Evolutionary conservation across 1,139 yeast species (phyloP), one percentile per base, ranked within the genome.

Genomic region (Diutina neorugosa): DNA sequence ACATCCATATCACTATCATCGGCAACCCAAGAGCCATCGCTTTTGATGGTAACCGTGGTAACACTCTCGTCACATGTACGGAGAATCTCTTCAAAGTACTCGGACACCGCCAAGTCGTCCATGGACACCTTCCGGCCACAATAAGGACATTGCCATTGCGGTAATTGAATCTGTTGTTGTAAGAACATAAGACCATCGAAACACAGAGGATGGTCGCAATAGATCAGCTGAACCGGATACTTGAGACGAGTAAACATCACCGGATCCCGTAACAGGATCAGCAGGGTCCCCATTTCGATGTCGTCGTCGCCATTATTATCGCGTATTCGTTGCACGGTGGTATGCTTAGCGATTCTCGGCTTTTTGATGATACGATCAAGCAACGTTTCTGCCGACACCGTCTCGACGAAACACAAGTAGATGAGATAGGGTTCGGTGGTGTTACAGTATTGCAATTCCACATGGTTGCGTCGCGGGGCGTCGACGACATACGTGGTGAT

Each of bases 61-160:
- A 74, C 74, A 21, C 74, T 78, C 3, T 69, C 74, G 12, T 63
- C 61, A 0, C 81, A 78, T 4, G 62, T 58, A 1, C 68, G 60
- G 16, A 85, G 59, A 46, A 85, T 75, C 14, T 80, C 82, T 48
- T 65, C 60, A 44, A 83, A 76, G 62, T 78, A 85, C 56, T 84
- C 88, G 56, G 83, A 82, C 1, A 84, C 65, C 0, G 83, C 78
- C 55, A 86, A 64, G 57, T 80, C 81, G n/a, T 73, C 69, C 1
- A 81, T 62, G 4, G 68, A 63, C 1, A 82, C 61, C 5, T 59
- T 56, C 4, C 63, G 65, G 54, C 72, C 75, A 61, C 94, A 86
- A 12, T 82, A 71, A 0, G 91, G 91, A 61, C 94, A 86, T 47
- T 66, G 67, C 88, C 89, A 84, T 0, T 81, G 74, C 0, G 90